These are phyloP conservation scores for Eurotiales sp. DNA, from an alignment of 2,329 filamentous ascomycete genomes.

Conservation along the genomic window DNA sequence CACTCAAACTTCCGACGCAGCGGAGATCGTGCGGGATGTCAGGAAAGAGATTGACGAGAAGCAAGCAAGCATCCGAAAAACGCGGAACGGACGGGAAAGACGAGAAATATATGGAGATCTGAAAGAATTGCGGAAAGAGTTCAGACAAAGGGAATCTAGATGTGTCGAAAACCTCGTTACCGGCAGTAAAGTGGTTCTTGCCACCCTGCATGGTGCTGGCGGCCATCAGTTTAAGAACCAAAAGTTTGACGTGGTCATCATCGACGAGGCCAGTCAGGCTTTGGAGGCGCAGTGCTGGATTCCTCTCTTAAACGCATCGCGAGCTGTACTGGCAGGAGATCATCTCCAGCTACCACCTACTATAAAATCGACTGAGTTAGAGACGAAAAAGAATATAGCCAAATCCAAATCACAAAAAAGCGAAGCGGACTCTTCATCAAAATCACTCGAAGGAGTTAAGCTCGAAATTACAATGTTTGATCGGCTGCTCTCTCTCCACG, in stretches of 20 bases:
- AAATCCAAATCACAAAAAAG: slow-evolving; percentile 41
- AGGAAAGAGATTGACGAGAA: slow-evolving; percentile 90
- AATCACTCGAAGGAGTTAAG: slow-evolving; percentile 48
- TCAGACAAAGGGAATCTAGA: slow-evolving; percentile 73
- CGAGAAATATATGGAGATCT: slow-evolving; percentile 80
- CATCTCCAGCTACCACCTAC: slow-evolving; percentile 92
- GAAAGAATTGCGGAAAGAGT: slow-evolving; percentile 82
- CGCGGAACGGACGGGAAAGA: slow-evolving; percentile 72
- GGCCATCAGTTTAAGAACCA: slow-evolving; percentile 76
- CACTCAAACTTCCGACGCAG: slow-evolving; percentile 85
- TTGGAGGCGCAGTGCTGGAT: slow-evolving; percentile 98
- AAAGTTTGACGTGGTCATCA: slow-evolving; percentile 86
- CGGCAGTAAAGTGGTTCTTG: slow-evolving; percentile 80
- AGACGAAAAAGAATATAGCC: slow-evolving; percentile 31
- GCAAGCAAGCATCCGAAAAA: slow-evolving; percentile 83
- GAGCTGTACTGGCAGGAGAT: slow-evolving; percentile 88
- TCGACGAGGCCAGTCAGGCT: slow-evolving; percentile 94
- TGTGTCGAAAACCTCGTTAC: slow-evolving; percentile 74
- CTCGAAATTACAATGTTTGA: slow-evolving; percentile 94
- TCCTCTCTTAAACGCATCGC: slow-evolving; percentile 71
- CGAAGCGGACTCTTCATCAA: slow-evolving; percentile 26
- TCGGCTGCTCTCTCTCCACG: slow-evolving; percentile 76
- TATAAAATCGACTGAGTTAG: slow-evolving; percentile 65
- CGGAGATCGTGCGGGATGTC: slow-evolving; percentile 83
- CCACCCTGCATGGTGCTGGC: slow-evolving; percentile 88